Evolutionary conservation across 345 rosid genomes (phyloP).

Genomic region (Sapria himalayana): DNA sequence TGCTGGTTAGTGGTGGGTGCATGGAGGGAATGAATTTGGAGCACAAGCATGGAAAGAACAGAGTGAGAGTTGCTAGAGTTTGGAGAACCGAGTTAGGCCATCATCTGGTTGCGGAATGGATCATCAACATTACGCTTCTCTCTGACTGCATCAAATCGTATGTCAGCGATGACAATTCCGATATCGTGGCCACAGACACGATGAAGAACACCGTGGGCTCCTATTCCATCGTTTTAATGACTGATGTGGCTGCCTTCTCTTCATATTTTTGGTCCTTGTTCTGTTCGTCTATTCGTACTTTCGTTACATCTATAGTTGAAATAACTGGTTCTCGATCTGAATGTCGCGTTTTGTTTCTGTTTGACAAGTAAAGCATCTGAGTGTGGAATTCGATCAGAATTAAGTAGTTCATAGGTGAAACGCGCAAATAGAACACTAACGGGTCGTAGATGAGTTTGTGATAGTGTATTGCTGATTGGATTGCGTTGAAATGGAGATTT

Average conservation of each 20-base stretch:
- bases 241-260: no score
- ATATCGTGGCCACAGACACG: slow-evolving; percentile 86
- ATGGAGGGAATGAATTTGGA: slow-evolving; percentile 42
- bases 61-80: slow-evolving; percentile 73
- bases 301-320: no score
- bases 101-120: slow-evolving; percentile 67
- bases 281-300: not conserved
- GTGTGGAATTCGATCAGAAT: no score
- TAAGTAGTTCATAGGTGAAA: no score
- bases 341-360: no score
- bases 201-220: slow-evolving; percentile 68
- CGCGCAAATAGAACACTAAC: no score
- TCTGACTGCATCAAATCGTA: slow-evolving; percentile 64
- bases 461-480: no score
- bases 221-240: not conserved
- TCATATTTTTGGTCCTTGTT: not conserved
- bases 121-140: slow-evolving; percentile 43
- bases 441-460: no score
- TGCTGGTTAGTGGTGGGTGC: no score
- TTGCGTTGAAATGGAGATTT: no score
- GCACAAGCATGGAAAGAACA: slow-evolving; percentile 72
- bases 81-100: slow-evolving; percentile 41
- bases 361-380: no score
- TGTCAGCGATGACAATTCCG: slow-evolving; percentile 45
- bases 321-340: no score